Evolutionary conservation across 345 rosid species (phyloP), one percentile per base, ranked within the genome.

Genomic region (Acer saccharum): DNA sequence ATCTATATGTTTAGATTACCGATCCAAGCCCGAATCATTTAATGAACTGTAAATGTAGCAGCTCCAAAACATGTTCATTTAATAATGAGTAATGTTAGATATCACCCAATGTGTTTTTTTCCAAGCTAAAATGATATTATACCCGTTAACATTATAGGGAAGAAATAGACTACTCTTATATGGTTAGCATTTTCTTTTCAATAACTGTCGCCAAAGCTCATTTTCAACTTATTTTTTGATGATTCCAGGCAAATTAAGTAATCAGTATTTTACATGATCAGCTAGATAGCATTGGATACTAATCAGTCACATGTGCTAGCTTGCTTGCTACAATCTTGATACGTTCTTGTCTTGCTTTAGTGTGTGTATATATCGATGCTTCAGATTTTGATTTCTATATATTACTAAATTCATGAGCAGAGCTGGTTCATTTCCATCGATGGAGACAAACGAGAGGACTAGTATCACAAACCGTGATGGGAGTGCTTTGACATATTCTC

Each of bases 351-450:
- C 55, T 14, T 13, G 55, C 55, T 13, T 57, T 57, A 57, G n/a
- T 17, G 20, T 17, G 62, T 9, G 6, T 5, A 57, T 57, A 25
- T 68, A 27, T 20, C 9, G 17, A 9, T 35, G 12, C 25, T 21
- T 16, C 18, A 76, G 13, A 55, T 69, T 57, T 75, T 62, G 66
- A 73, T 46, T 43, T 65, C 13, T 73, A 18, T n/a, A n/a, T n/a
- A n/a, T 62, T 81, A 46, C 27, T 71, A 39, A 32, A 52, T 60
- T 17, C 60, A 23, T 80, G 71, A 64, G 76, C 89, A 93, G 97
- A 65, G 32, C 32, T 29, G 81, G 77, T 73, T 76, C 88, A 60
- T 82, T 86, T 91, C 63, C 89, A 58, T 83, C 90, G 75, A 79
- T 72, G 83, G 92, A 80, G 83, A 65, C 83, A 71, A 80, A 81